A percentile compares a stretch with the other conserved stretches of the same genome.
These are phyloP conservation scores for Setaria viridis DNA, from an alignment of 202 grass and related monocot species.

Conservation along the genomic window DNA sequence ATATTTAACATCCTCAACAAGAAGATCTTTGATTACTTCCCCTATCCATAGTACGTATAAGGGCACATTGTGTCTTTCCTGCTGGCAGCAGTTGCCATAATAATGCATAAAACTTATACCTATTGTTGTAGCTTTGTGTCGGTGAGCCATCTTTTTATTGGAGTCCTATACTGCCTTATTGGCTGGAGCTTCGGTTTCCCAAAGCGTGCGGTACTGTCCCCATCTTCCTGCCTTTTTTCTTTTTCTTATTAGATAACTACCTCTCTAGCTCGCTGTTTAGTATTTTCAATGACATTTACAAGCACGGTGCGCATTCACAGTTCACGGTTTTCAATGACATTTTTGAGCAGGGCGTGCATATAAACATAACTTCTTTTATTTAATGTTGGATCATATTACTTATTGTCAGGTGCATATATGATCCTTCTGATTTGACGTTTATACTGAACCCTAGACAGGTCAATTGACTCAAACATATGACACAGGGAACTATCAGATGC, in stretches of 20 bases:
- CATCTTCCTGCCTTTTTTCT: not conserved
- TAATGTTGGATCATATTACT: not conserved
- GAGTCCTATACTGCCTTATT: slow-evolving; percentile 81
- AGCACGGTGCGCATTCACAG: not conserved
- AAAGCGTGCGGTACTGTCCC: slow-evolving; percentile 76
- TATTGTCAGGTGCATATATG: not conserved
- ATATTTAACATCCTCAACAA: slow-evolving; percentile 99
- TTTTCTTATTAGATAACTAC: slow-evolving; percentile 3
- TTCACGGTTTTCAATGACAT: not conserved
- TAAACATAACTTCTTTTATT: not conserved
- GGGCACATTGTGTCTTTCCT: slow-evolving; percentile 32
- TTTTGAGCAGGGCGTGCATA: not conserved
- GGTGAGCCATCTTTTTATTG: slow-evolving; percentile 72
- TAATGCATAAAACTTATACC: slow-evolving; percentile 36
- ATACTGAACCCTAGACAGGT: not conserved
- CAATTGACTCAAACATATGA: slow-evolving; percentile 1
- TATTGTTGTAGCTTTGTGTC: slow-evolving; percentile 75
- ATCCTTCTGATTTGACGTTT: slow-evolving; percentile 7
- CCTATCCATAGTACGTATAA: slow-evolving; percentile 81
- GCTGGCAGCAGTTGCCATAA: slow-evolving; percentile 16
- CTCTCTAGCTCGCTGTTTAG: slow-evolving; percentile 7
- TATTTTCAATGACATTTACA: not conserved
- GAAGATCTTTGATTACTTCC: slow-evolving; percentile 96
- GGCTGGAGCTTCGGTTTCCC: slow-evolving; percentile 79
- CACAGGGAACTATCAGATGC: not conserved